Evolutionary conservation across 345 rosid genomes (phyloP).

Genomic region (Psidium friedrichsthalianum): DNA sequence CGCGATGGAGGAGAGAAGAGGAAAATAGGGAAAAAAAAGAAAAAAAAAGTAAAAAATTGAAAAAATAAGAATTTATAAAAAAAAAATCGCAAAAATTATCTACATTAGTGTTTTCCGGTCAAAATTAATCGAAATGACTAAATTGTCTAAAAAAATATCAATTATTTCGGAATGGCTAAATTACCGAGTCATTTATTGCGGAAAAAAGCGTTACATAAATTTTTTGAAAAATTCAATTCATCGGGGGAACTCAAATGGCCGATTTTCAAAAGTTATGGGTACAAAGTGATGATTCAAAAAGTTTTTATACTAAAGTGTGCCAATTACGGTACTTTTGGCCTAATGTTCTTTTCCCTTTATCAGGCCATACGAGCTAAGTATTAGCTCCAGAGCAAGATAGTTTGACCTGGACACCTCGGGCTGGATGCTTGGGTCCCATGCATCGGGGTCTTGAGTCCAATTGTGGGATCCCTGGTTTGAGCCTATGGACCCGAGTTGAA

Average conservation of each 20-base stretch:
- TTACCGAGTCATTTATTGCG: neutral
- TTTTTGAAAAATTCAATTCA: neutral
- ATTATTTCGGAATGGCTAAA: neutral
- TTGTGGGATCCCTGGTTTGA: too few species aligned
- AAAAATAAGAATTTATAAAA: neutral
- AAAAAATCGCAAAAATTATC: neutral
- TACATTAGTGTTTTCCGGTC: neutral
- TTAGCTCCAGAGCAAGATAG: neutral
- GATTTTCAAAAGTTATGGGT: neutral
- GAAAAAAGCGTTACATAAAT: neutral
- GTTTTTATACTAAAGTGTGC: neutral
- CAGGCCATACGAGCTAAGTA: neutral
- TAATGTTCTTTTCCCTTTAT: neutral
- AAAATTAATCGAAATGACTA: neutral
- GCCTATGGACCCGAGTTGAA: too few species aligned
- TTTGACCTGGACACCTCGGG: neutral
- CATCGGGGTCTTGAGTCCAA: too few species aligned
- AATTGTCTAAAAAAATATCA: too few species aligned
- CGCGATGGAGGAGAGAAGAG: too few species aligned
- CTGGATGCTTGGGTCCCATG: too few species aligned
- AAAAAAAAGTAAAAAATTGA: rapidly evolving
- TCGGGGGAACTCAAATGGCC: neutral
- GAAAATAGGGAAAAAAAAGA: neutral
- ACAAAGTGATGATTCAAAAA: neutral
- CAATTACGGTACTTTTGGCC: neutral